Conservation (phyloP, 768 basidiomycete genomes). For the Myochromella boudieri region DNA sequence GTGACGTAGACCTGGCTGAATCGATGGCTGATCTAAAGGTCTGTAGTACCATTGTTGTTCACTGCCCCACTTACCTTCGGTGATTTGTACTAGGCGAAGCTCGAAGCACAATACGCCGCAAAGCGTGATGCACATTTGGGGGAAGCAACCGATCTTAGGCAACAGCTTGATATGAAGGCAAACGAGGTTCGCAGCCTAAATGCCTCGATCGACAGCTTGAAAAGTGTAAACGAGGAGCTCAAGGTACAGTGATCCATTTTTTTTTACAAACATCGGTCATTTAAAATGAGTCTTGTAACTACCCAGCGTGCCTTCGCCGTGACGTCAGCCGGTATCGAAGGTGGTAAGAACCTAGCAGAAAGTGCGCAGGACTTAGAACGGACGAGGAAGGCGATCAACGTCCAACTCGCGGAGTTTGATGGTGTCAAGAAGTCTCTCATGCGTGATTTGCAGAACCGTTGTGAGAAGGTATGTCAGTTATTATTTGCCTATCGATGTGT, state of each 20-base stretch:
- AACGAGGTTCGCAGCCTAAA: conserved; percentile 86
- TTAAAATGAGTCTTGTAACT: conserved; percentile 12
- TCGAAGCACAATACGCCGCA: conserved; percentile 90
- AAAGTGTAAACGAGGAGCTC: conserved; percentile 96
- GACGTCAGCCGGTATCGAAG: conserved; percentile 95
- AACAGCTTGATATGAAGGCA: conserved; percentile 81
- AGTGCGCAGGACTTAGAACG: conserved; percentile 97
- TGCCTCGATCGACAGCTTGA: conserved; percentile 86
- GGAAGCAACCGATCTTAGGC: conserved; percentile 84
- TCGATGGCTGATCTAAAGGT: conserved; percentile 92
- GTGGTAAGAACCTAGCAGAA: conserved; percentile 95
- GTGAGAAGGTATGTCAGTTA: conserved; percentile 79
- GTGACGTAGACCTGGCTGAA: conserved; percentile 78
- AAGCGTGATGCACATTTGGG: conserved; percentile 87
- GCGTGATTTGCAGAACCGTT: conserved; percentile 98
- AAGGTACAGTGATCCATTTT: conserved; percentile 57
- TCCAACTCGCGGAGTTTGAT: conserved; percentile 98
- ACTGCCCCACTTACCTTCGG: conserved; percentile 17
- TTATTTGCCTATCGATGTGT: conserved; percentile 11
- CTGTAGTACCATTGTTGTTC: conserved; percentile 13
- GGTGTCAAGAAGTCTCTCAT: conserved; percentile 98
- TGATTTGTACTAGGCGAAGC: conserved; percentile 64
- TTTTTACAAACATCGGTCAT: conserved; percentile 8
- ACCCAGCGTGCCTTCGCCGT: conserved; percentile 92
- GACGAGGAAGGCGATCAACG: conserved; percentile 93